phyloP scores from a whole-genome alignment of 305 asterid species.

The Rubia occidens region DNA sequence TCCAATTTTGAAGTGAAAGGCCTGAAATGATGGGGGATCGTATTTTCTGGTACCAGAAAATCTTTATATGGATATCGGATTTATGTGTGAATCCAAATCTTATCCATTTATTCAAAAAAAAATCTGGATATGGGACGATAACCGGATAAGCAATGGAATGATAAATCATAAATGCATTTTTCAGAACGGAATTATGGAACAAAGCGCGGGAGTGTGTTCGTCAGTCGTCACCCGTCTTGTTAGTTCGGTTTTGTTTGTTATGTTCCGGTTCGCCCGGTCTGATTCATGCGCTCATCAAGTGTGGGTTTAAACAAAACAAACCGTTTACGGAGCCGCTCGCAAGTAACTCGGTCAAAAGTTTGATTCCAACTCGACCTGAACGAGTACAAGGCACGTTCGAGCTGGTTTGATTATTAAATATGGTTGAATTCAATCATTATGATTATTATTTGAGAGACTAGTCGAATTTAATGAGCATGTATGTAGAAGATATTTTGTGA shows the following conservation, averaged over 20 bases:
- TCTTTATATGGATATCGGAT: neutral
- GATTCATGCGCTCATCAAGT: neutral
- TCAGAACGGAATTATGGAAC: neutral
- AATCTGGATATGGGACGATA: neutral
- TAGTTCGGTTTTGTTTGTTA: neutral
- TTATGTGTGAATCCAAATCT: neutral
- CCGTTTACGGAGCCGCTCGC: no score
- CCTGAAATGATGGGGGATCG: neutral
- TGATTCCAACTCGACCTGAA: no score
- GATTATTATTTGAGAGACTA: no score
- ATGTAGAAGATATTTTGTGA: no score
- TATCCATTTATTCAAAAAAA: neutral
- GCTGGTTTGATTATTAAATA: no score
- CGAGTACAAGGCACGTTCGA: no score
- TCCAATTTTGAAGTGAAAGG: neutral
- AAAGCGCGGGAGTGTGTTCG: constrained; percentile 5
- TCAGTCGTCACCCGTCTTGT: neutral
- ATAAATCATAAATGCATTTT: neutral
- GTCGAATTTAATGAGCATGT: no score
- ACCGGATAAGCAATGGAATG: neutral
- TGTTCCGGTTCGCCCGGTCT: constrained; percentile 1
- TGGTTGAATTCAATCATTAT: no score
- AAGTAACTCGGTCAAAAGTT: no score
- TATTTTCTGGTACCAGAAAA: neutral
- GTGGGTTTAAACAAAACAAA: no score